Conservation (phyloP, 148 eudicot species). For the Amaranthus cruentus region DNA sequence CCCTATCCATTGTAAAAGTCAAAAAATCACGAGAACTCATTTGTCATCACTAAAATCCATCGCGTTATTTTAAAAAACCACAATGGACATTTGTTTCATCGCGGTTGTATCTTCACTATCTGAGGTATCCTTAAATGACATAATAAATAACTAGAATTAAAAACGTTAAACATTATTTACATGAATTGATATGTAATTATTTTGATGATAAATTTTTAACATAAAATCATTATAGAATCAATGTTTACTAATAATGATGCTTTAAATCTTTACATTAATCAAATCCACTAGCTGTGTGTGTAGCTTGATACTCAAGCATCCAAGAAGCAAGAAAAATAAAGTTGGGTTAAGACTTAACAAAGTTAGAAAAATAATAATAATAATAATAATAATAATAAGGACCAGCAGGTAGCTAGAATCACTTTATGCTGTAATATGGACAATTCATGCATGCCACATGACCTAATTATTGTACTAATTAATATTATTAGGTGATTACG, state of each 20-base stretch:
- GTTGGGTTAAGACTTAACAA: background rate
- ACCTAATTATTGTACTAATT: conserved; percentile 5
- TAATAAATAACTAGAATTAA: too few species aligned
- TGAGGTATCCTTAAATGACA: too few species aligned
- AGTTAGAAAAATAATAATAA: conserved; percentile 2
- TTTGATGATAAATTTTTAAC: too few species aligned
- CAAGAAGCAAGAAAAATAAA: background rate
- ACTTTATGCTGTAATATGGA: conserved; percentile 4
- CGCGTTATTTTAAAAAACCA: too few species aligned
- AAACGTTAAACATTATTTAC: too few species aligned
- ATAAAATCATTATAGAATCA: too few species aligned
- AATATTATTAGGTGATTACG: background rate
- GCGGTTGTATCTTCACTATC: too few species aligned
- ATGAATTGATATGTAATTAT: too few species aligned
- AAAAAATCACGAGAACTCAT: too few species aligned
- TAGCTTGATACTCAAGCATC: conserved; percentile 19
- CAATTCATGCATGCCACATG: conserved; percentile 12
- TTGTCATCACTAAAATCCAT: too few species aligned
- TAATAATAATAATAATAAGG: background rate
- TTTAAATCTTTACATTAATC: conserved; percentile 3
- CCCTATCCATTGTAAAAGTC: too few species aligned
- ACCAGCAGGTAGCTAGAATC: background rate
- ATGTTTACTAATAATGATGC: conserved; percentile 9
- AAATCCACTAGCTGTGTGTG: conserved; percentile 6
- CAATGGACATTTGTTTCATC: too few species aligned